Base-by-base conservation (phyloP, 768 basidiomycete genomes). In the Auriscalpium vulgare region DNA sequence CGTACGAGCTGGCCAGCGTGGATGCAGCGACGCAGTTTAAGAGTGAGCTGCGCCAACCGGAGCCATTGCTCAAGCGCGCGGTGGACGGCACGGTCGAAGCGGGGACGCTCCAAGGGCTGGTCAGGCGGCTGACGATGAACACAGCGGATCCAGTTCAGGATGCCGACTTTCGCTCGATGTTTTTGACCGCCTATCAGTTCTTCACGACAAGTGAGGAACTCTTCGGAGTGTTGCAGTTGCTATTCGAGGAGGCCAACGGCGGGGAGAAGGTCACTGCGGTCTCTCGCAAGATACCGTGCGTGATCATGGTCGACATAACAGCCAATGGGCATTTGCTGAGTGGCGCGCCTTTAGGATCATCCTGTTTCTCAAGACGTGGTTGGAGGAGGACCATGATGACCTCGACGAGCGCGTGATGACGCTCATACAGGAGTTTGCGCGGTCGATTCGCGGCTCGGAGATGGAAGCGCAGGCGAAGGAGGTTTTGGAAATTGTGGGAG, bases 201-300 rank as follows among this genome's bases (percentile, higher is more conserved):
- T 79, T 78, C 57, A 71, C 75, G 2, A 73, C 73, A 7, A 64
- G 73, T 2, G 71, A 74, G 50, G 71, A 69, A 29, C 60, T 79
- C 10, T 74, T 78, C 57, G 57, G 54, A 5, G 62, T 71, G n/a
- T 57, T 79, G n/a, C 59, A 68, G 48, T 70, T 67, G 43, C 75
- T 69, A 14, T 79, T 75, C 61, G 60, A 71, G 38, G 69, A 74
- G n/a, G 67, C 67, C 11, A 50, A 63, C 35, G 54, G 47, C 7
- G 54, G 14, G 49, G 21, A 10, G n/a, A 35, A 4, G 19, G 17
- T 35, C 17, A 43, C 34, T 14, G 9, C 35, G 17, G 10, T 11
- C 11, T 29, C 1, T 40, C 10, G 10, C 19, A 37, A 37, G 14
- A 45, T 55, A 40, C 46, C 53, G 58, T 61, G 48, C 34, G 58